These are phyloP conservation scores for Rhizopogon rudus DNA, from an alignment of 768 basidiomycete species.

Conservation along the genomic window DNA sequence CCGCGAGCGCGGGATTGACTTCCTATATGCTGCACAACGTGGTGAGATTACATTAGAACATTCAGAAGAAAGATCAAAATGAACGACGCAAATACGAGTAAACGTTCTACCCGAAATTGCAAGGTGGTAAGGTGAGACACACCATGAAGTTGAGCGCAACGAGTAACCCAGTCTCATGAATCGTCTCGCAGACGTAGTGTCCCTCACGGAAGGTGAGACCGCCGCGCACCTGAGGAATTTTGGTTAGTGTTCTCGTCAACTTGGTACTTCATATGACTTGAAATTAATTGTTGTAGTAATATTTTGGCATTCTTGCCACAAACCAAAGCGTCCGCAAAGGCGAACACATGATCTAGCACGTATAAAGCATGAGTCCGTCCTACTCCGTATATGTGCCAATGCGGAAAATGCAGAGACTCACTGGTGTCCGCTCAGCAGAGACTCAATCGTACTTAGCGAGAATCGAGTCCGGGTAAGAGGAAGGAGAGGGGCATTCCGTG, in stretches of 20 bases:
- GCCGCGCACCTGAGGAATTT: conserved; percentile 64
- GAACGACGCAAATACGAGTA: neutral
- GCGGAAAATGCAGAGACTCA: conserved; percentile 26
- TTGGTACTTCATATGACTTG: conserved; percentile 3
- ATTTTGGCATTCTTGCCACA: neutral
- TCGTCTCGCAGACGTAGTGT: conserved; percentile 94
- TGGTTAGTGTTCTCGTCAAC: neutral
- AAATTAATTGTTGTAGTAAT: neutral
- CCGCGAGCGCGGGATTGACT: conserved; percentile 94
- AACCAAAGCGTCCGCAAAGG: neutral
- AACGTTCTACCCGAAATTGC: neutral
- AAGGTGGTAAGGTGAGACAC: conserved; percentile 13
- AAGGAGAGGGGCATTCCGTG: conserved; percentile 99
- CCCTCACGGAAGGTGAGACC: conserved; percentile 96
- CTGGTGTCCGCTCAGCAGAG: conserved; percentile 78
- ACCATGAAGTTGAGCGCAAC: conserved; percentile 96
- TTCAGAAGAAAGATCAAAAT: neutral
- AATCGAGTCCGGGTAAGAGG: conserved; percentile 37
- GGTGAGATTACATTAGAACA: neutral
- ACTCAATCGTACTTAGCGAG: conserved; percentile 46
- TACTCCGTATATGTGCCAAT: neutral
- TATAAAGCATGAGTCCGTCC: neutral
- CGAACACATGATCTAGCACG: neutral
- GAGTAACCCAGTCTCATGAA: conserved; percentile 88
- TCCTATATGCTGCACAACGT: conserved; percentile 45